Percentiles rank a stretch among this genome's conserved stretches.
Conservation (phyloP, 2,329 filamentous ascomycete genomes). For the Fonsecaea pedrosoi region DNA sequence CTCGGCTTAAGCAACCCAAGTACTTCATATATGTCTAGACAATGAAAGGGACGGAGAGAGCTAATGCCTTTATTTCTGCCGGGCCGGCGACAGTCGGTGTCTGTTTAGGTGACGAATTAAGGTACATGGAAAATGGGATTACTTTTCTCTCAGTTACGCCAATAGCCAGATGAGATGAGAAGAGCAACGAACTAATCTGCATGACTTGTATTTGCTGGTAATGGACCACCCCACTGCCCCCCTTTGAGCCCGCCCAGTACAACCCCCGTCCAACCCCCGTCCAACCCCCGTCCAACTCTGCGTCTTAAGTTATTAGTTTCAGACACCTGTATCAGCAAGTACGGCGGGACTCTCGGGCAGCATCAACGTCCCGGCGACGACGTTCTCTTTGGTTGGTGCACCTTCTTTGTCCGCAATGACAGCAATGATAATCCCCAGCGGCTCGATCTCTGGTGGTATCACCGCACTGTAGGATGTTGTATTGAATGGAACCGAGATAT, state of each 20-base stretch:
- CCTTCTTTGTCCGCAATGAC: constrained; percentile 48
- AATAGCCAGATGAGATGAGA: no score
- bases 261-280: background rate
- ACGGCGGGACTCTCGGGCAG: constrained; percentile 47
- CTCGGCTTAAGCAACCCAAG: no score
- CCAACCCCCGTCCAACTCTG: background rate
- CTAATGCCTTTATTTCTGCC: no score
- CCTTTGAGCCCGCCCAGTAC: no score
- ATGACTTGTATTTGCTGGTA: background rate
- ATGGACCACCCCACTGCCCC: background rate
- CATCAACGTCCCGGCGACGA: constrained; percentile 50
- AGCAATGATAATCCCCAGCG: constrained; percentile 48
- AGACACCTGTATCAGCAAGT: background rate
- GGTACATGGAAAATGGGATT: no score
- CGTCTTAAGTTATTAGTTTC: background rate
- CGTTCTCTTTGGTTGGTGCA: constrained; percentile 48
- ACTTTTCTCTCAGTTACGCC: no score
- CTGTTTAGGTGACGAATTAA: no score
- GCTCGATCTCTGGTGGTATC: constrained; percentile 48
- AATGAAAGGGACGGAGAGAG: no score
- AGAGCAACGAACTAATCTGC: no score
- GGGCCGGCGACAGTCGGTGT: no score
- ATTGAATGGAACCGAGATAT: constrained; percentile 49
- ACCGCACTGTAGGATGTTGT: constrained; percentile 44
- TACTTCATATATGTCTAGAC: no score